Evolutionary conservation across 139 green algal species (phyloP).

Genomic region (Spirogloea muscicola): DNA sequence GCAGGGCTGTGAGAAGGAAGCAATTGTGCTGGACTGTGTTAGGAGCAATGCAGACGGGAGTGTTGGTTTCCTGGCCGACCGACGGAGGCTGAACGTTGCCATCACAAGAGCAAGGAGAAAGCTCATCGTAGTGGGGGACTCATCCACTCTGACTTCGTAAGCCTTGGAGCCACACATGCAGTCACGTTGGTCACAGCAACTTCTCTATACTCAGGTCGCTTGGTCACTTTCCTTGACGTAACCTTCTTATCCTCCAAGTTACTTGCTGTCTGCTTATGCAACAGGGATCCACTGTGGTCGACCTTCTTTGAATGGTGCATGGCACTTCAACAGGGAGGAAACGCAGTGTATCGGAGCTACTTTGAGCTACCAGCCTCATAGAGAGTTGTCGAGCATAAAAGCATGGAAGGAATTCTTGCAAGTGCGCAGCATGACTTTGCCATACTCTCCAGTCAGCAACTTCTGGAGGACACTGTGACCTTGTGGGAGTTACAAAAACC

Average conservation of each 20-base stretch:
- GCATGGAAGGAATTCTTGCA: no score
- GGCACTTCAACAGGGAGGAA: no score
- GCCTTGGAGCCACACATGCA: neutral
- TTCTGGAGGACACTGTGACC: no score
- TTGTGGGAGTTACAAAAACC: no score
- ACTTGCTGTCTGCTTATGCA: neutral
- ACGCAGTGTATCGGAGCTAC: no score
- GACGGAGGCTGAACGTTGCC: constrained; percentile 50
- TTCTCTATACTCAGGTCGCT: no score
- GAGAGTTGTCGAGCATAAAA: no score
- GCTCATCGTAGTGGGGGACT: constrained; percentile 49
- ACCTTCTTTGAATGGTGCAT: constrained; percentile 41
- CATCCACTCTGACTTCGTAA: constrained; percentile 34
- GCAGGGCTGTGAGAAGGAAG: constrained; percentile 34
- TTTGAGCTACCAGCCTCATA: no score
- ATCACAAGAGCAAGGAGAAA: constrained; percentile 45
- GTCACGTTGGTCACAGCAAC: neutral
- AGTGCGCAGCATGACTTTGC: no score
- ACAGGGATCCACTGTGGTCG: constrained; percentile 28
- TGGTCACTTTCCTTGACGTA: neutral
- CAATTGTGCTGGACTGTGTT: constrained; percentile 33
- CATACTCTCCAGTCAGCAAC: no score
- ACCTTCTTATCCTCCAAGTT: neutral
- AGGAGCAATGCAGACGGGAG: constrained; percentile 15
- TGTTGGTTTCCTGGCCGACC: constrained; percentile 44